These are phyloP conservation scores for Penicillium paxilli DNA, from an alignment of 495 filamentous ascomycete genomes.

Conservation along the genomic window DNA sequence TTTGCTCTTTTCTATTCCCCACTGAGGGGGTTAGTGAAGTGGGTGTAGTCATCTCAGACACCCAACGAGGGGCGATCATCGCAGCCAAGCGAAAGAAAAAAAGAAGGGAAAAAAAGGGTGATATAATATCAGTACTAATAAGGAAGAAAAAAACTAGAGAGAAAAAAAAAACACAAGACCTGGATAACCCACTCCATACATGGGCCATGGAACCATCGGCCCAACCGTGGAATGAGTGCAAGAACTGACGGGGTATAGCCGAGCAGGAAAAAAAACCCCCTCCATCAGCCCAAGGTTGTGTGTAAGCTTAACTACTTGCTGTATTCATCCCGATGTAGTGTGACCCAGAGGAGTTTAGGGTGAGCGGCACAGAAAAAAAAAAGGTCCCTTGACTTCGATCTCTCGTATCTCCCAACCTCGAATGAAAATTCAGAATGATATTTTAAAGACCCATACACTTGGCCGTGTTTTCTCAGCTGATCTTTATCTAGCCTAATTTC, in stretches of 20 bases:
- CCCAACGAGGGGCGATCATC: conserved; percentile 31
- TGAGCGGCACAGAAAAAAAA: too few species aligned
- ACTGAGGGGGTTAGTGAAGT: conserved; percentile 17
- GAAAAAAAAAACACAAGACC: background rate
- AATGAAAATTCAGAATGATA: too few species aligned
- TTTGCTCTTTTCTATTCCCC: conserved; percentile 19
- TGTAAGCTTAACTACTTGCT: conserved; percentile 15
- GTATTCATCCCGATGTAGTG: too few species aligned
- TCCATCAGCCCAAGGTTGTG: background rate
- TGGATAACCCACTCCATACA: background rate
- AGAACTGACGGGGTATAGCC: conserved; percentile 19
- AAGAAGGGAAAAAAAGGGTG: background rate
- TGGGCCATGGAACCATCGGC: conserved; percentile 13
- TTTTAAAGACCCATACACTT: too few species aligned
- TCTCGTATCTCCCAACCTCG: too few species aligned
- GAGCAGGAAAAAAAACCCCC: conserved; percentile 11
- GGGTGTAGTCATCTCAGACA: conserved; percentile 19
- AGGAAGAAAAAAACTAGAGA: background rate
- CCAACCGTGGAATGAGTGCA: conserved; percentile 12
- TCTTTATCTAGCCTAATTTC: too few species aligned
- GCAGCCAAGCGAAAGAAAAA: conserved; percentile 21
- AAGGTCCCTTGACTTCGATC: too few species aligned
- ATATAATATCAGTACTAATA: conserved; percentile 2
- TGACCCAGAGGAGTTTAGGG: too few species aligned
- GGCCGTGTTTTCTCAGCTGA: too few species aligned